Evolutionary conservation across 257 asterid species (phyloP), one percentile per base, ranked within the genome.

Genomic region (Catharanthus roseus): DNA sequence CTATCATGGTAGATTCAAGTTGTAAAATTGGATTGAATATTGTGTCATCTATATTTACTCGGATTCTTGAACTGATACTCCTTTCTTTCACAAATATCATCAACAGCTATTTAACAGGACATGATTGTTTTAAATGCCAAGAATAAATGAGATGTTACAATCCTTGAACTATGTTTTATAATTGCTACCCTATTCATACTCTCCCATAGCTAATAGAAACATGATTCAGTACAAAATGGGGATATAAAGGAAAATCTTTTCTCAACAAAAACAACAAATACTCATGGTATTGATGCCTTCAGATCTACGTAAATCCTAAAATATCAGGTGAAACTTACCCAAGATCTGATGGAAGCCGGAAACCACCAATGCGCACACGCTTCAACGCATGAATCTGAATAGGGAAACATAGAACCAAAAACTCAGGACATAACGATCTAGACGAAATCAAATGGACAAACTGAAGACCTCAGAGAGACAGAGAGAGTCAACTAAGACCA

Each of bases 331-430:
- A 57, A 42, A 83, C 96, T 86, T 87, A 95, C 99, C 70, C 90
- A 65, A 95, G 97, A 82, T 89, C 95, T 67, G 95, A 49, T 53
- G 97, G 95, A 83, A 91, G 97, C 84, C 97, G 85, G 88, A 91
- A 91, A 72, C 91, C 95, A 63, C 95, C 97, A 26, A 95, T 91
- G 3, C 99, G 91, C 36, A 89, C 83, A 61, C 99, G 97, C 85
- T 95, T 95, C 77, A 95, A 75, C 50, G 97, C 78, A 84, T 90
- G 90, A 75, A 95, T 79, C 99, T 93, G 93, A 77, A 75, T 73
- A 75, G 69, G 53, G 3, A 74, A 50, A 33, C 65, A 49, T 24
- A 61, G 76, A 41, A 67, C 66, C 42, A 72, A 3, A 68, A 68
- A 38, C 19, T 51, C 28, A 51, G 57, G 77, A 60, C 31, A 49